Percentiles rank a stretch among this genome's conserved stretches.
Conservation (phyloP, 805 yeast species). For the Schwanniomyces vanrijiae region DNA sequence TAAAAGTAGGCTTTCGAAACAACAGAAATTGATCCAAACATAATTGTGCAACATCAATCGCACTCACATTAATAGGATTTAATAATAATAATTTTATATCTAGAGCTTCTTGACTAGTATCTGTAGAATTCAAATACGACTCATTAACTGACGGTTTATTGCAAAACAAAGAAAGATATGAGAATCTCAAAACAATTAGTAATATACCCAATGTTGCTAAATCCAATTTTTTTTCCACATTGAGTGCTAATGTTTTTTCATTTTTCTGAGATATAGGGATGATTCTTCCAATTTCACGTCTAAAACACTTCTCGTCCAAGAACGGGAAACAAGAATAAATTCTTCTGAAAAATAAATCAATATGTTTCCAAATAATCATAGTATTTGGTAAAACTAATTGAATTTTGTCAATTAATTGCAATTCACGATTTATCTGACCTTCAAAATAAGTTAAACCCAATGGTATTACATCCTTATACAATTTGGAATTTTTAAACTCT, state of each 20-base stretch:
- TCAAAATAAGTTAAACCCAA: conserved; percentile 36
- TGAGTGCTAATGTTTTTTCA: conserved; percentile 25
- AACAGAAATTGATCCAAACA: conserved; percentile 58
- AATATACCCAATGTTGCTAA: conserved; percentile 40
- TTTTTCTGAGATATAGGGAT: conserved; percentile 31
- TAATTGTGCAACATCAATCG: conserved; percentile 49
- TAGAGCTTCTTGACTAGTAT: conserved; percentile 22
- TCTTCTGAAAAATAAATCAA: conserved; percentile 42
- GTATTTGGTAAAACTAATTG: conserved; percentile 38
- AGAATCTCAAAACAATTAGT: conserved; percentile 40
- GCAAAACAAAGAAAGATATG: conserved; percentile 40
- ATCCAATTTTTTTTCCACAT: conserved; percentile 39
- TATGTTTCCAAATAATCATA: conserved; percentile 38
- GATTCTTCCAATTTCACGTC: conserved; percentile 24
- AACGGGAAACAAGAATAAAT: conserved; percentile 51
- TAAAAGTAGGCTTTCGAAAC: conserved; percentile 33
- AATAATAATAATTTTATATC: conserved; percentile 38
- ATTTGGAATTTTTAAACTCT: conserved; percentile 10
- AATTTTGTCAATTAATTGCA: conserved; percentile 32
- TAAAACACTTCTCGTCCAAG: conserved; percentile 39
- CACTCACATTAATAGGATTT: conserved; percentile 47
- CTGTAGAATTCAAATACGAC: conserved; percentile 20
- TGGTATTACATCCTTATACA: conserved; percentile 19
- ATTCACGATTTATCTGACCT: conserved; percentile 27
- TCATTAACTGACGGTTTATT: conserved; percentile 27